Base-by-base conservation (phyloP, 352 stramenopile genomes). In the Phytopythium chamaehyphon region DNA sequence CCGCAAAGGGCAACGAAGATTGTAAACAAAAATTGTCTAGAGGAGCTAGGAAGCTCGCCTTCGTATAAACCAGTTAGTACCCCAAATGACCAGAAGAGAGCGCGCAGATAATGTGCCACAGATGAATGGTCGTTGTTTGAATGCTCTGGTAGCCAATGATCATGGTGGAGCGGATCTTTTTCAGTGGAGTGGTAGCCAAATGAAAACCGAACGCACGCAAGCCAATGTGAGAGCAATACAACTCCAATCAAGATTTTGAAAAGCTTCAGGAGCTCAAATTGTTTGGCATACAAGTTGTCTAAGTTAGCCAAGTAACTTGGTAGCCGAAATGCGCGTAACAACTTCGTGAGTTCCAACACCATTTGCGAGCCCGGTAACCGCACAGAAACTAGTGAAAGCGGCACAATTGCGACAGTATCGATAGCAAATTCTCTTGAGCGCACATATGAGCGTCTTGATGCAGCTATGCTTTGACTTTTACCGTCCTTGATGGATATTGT, bases 61-160 rank as follows among this genome's bases (percentile, higher is more conserved):
- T 84, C 74, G 19, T 70, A 84, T 2, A 83, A 46, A 8, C 72
- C 75, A 3, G 65, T 77, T 2, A 86, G 66, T 10, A 83, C 48
- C 0, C 70, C 75, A 40, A 84, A 81, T 0, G 61, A 50, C 75
- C 75, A 84, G 39, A 87, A 87, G n/a, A 80, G 57, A 1, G 72
- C 63, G 40, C 66, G 66, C 6, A 83, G 38, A 26, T 87, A 87
- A 22, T 77, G 36, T 0, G 44, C 62, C 0, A 47, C 49, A 0
- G 19, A 28, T 0, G 61, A 64, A 5, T 60, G 15, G 5, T 53
- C 35, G 10, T 68, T 21, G 0, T 26, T 33, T 1, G 53, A 48
- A 5, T 40, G 42, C 1, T 35, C 38, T 3, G 73, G 64, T 1
- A 86, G 49, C 71, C 72, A 84, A 19, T 71, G 57, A 38, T 79